Base-by-base conservation (phyloP, 768 basidiomycete species). In the Tylopilus rubrobrunneus region DNA sequence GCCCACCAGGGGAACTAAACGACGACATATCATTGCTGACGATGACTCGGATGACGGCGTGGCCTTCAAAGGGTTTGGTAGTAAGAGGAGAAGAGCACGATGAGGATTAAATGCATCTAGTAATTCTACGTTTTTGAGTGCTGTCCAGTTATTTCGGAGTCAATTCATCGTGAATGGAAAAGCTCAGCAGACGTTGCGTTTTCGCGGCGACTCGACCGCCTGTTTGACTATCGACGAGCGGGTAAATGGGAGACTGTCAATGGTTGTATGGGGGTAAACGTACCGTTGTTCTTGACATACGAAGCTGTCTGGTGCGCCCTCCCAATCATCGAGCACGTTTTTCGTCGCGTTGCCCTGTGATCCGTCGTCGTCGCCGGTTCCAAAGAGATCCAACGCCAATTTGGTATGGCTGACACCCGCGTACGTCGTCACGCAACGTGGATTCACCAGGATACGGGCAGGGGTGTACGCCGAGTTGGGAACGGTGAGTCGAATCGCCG, bases 321-420 rank as follows among this genome's bases (percentile, higher is more conserved):
- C 88, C 95, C 95, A 98, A 66, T 97, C 92, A 44, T 94, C 91
- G 49, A 98, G 70, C 0, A 90, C 79, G 71, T 98, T 96, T 69
- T 88, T 92, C 25, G 69, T 69, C 3, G 59, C 45, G 19, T 70
- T 70, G 44, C 79, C 79, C 27, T 76, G 72, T 15, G 73, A 59
- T 40, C 76, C 78, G 45, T 90, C 85, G 23, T 84, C 85, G n/a
- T 83, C 81, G 39, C 82, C 78, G 10, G 76, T 73, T 0, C 95
- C 96, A 63, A 98, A 98, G 61, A 99, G 72, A 70, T 98, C 95
- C 43, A 91, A 71, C n/a, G 96, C 95, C 34, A 99, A 80, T 70
- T 93, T 91, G 21, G 95, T 92, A 71, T 99, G 96, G 58, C 87
- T 91, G 5, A 98, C 96, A 4, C 96, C 97, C 0, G 96, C 96